A percentile compares a stretch with the other conserved stretches of the same genome.
Conservation (phyloP, 495 filamentous ascomycete genomes). For the Aspergillus coremiiformis region DNA sequence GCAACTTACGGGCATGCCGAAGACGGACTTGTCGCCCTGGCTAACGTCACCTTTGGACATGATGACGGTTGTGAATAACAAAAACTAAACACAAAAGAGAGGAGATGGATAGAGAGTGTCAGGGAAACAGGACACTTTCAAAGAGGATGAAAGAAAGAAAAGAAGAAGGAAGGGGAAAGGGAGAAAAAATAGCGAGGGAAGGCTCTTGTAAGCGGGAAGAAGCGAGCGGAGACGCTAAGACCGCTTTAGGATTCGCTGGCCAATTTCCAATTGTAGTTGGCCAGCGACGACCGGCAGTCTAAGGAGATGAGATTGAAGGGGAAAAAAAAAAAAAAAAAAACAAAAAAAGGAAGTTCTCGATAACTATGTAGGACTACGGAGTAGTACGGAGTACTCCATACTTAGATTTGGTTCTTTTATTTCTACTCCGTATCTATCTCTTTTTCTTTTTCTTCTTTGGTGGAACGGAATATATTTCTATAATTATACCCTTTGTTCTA, state of each 20-base stretch:
- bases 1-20: constrained; percentile 72
- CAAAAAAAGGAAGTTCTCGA: constrained; percentile 13
- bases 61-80: constrained; percentile 39
- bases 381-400: too few relatives aligned
- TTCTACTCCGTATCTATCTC: background rate
- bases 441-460: background rate
- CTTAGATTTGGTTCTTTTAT: background rate
- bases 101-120: constrained; percentile 36
- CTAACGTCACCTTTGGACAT: constrained; percentile 45
- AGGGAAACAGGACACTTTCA: constrained; percentile 32
- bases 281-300: constrained; percentile 6
- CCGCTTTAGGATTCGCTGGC: constrained; percentile 9
- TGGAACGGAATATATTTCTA: background rate
- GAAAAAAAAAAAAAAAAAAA: constrained; percentile 10
- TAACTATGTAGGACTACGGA: too few relatives aligned
- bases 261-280: constrained; percentile 8
- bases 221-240: constrained; percentile 34
- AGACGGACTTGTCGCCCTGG: constrained; percentile 64
- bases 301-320: constrained; percentile 8
- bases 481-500: background rate
- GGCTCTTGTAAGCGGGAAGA: constrained; percentile 39
- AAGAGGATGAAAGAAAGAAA: constrained; percentile 25
- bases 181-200: constrained; percentile 33
- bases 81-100: constrained; percentile 32
- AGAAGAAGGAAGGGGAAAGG: constrained; percentile 28